phyloP scores from a whole-genome alignment of 495 filamentous ascomycete species.

The Talaromyces nanjingensis region DNA sequence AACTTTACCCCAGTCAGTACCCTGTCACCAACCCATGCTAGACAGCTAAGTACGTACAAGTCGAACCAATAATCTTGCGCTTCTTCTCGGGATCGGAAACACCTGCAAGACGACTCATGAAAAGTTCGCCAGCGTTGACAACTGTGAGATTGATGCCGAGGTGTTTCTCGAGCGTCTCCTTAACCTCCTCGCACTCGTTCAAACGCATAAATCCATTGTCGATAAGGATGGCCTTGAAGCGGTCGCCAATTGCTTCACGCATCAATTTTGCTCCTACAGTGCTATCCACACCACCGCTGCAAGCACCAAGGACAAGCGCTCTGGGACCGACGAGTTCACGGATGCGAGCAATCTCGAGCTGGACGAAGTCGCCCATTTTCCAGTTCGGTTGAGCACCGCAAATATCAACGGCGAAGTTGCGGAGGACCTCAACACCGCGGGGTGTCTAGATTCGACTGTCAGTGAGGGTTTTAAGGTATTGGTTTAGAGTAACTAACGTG shows the following conservation, averaged over 20 bases:
- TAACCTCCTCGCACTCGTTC: constrained; percentile 73
- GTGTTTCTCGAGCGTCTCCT: constrained; percentile 65
- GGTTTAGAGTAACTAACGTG: constrained; percentile 24
- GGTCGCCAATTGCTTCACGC: constrained; percentile 68
- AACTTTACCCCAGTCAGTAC: constrained; percentile 28
- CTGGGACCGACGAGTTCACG: constrained; percentile 66
- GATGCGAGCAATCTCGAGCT: constrained; percentile 72
- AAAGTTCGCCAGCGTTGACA: constrained; percentile 69
- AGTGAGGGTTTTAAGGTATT: neutral
- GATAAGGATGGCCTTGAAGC: constrained; percentile 84
- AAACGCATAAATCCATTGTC: constrained; percentile 85
- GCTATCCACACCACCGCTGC: constrained; percentile 86
- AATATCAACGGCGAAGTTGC: constrained; percentile 77
- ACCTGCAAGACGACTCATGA: constrained; percentile 67
- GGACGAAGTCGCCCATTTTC: constrained; percentile 76
- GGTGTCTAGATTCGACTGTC: constrained; percentile 16
- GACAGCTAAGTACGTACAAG: neutral
- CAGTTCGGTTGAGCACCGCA: constrained; percentile 69
- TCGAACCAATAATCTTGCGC: constrained; percentile 80
- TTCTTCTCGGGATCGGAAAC: constrained; percentile 82
- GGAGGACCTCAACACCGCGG: constrained; percentile 17
- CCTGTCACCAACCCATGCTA: neutral
- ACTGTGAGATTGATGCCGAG: constrained; percentile 89
- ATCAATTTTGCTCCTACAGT: constrained; percentile 85
- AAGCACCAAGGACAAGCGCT: constrained; percentile 78